Evolutionary conservation across 1,284 basidiomycete species (phyloP).

Genomic region (Exobasidium cylindrosporum): DNA sequence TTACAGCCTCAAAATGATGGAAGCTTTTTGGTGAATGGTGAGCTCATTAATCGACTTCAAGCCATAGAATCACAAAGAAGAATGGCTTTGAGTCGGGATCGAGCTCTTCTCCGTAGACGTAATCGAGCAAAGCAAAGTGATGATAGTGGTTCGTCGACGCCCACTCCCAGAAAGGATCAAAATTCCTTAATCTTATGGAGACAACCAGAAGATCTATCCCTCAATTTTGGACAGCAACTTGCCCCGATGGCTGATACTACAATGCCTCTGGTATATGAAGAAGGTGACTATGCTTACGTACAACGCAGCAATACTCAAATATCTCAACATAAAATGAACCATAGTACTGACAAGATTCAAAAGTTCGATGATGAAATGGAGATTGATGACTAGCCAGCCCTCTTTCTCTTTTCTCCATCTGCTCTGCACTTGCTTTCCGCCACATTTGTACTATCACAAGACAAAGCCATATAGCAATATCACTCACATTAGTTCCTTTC

Average conservation of each 20-base stretch:
- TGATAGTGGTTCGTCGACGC: not conserved
- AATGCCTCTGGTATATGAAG: not conserved
- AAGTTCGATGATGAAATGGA: constrained; percentile 4
- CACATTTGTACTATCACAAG: not conserved
- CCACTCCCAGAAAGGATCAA: not conserved
- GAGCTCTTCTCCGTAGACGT: not conserved
- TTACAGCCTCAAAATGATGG: not conserved
- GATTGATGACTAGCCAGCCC: not conserved
- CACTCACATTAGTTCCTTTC: constrained; percentile 21
- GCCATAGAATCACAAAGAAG: constrained; percentile 4
- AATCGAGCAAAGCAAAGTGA: not conserved
- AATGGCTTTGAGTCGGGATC: not conserved
- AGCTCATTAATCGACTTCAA: constrained; percentile 2
- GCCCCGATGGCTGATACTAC: not conserved
- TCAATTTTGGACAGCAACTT: constrained; percentile 4
- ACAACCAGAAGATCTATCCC: constrained; percentile 1
- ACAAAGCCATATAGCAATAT: not conserved
- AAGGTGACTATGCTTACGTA: constrained; percentile 6
- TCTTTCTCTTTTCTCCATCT: not conserved
- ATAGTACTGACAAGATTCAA: not conserved
- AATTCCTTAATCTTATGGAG: constrained; percentile 6
- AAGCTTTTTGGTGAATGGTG: not conserved
- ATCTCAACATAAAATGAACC: not conserved
- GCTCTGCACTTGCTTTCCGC: not conserved
- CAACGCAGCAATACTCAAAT: not conserved